Evolutionary conservation across 192 early-diverging fungal genomes (phyloP), one percentile per base, ranked within the genome.

Genomic region (Gamsiella multidivaricata): DNA sequence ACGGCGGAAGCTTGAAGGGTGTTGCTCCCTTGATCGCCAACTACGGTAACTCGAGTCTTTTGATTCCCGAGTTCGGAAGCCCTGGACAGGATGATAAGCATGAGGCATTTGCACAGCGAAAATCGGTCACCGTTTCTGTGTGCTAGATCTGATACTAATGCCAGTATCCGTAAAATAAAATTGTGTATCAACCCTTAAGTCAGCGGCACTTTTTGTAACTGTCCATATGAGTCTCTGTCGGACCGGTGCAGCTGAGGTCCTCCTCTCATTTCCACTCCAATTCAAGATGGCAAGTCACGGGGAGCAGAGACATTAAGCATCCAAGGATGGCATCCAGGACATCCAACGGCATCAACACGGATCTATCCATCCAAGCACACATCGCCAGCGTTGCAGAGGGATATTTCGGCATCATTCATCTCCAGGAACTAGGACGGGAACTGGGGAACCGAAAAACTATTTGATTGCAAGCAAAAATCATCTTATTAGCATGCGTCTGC

Each of bases 21-120:
- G 64, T 81, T 25, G 37, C 49, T 20, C 73, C 81, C 25, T 56
- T 82, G 17, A 42, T 81, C 37, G 59, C 79, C 53, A 86, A 82
- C 54, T 73, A 69, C 49, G 61, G 61, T 2, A 9, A 82, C 18
- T 60, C 76, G 11, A 79, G 75, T 29, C 51, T 67, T 2, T 56
- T 62, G 0, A 75, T 85, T 4, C 41, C 50, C 18, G 82, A 85
- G 42, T 80, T 79, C 31, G 71, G 78, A 17, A 69, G 61, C 15
- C 59, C 78, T 41, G 62, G 71, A 45, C 78, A 82, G 15, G 34
- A 22, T n/a, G 62, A 57, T 20, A 15, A 15, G 18, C 26, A 36
- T 20, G 61, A 43, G 0, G 61, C 55, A 22, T 73, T 65, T 52
- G 26, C 43, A 0, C 39, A 42, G 26, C 22, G 70, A 11, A 64